These are phyloP conservation scores for Chrysopogon serrulatus DNA, from an alignment of 176 grass and related monocot genomes.

Conservation along the genomic window DNA sequence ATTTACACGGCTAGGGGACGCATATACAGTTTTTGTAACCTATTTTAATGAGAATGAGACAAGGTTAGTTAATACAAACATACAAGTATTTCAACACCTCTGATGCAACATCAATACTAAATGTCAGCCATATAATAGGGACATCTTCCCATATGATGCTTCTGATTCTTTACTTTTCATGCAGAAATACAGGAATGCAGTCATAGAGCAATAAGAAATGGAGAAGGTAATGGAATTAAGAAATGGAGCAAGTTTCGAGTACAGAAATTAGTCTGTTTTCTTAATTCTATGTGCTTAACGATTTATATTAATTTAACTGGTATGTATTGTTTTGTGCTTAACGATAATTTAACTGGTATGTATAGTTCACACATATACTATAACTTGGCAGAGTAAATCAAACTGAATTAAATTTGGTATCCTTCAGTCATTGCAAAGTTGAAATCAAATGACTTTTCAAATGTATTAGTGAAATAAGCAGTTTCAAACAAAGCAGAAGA, in stretches of 20 bases:
- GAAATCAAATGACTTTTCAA: not conserved
- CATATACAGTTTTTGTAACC: slow-evolving; percentile 96
- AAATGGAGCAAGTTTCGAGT: not conserved
- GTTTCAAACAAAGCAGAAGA: not conserved
- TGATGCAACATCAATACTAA: not conserved
- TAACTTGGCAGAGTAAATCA: not conserved
- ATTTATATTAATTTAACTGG: not conserved
- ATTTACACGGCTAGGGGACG: slow-evolving; percentile 94
- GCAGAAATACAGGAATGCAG: not conserved
- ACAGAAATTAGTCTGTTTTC: not conserved
- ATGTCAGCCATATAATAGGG: not conserved
- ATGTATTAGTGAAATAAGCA: not conserved
- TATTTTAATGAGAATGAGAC: slow-evolving; percentile 17
- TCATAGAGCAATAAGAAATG: not conserved
- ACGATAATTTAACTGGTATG: no score
- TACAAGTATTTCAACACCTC: not conserved
- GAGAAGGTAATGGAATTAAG: not conserved
- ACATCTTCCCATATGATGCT: not conserved
- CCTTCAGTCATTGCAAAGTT: not conserved
- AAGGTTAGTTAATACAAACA: not conserved
- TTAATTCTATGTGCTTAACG: not conserved
- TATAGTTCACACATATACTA: not conserved
- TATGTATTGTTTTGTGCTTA: no score
- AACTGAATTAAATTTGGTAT: not conserved
- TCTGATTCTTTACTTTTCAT: not conserved